Percentiles rank a stretch among this genome's conserved stretches.
These are phyloP conservation scores for Ceratobasidium sp. DNA, from an alignment of 1,284 basidiomycete species.

Conservation along the genomic window DNA sequence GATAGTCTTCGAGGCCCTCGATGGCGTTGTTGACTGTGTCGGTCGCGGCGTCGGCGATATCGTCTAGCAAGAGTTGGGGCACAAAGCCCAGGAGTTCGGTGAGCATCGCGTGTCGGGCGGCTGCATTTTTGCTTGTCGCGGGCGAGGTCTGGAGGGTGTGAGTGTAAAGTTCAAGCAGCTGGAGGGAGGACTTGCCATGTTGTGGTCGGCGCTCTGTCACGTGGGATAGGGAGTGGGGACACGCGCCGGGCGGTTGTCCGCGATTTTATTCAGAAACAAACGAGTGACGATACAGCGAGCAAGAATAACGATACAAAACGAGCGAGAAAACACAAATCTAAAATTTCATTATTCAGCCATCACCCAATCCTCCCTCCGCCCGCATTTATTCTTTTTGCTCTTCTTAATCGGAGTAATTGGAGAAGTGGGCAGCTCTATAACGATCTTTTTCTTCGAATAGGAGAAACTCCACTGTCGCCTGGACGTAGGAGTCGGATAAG, in stretches of 20 bases:
- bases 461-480: no score
- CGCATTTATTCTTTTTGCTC: no score
- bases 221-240: neutral
- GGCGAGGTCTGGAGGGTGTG: neutral
- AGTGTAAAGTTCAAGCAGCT: neutral
- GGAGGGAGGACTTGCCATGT: neutral
- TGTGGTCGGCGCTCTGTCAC: constrained; percentile 7
- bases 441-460: no score
- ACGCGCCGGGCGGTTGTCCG: constrained; percentile 8
- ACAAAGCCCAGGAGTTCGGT: constrained; percentile 50
- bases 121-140: constrained; percentile 8
- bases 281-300: no score
- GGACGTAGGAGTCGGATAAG: no score
- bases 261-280: no score
- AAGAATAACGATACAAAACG: no score
- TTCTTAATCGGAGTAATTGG: no score
- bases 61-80: constrained; percentile 51
- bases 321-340: no score
- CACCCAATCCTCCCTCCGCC: no score
- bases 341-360: no score
- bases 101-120: constrained; percentile 41
- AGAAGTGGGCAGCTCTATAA: no score
- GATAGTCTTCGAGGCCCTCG: constrained; percentile 50
- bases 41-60: constrained; percentile 49
- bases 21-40: constrained; percentile 49